Conservation (phyloP, 2,329 filamentous ascomycete genomes). For the Monosporascus sp. region DNA sequence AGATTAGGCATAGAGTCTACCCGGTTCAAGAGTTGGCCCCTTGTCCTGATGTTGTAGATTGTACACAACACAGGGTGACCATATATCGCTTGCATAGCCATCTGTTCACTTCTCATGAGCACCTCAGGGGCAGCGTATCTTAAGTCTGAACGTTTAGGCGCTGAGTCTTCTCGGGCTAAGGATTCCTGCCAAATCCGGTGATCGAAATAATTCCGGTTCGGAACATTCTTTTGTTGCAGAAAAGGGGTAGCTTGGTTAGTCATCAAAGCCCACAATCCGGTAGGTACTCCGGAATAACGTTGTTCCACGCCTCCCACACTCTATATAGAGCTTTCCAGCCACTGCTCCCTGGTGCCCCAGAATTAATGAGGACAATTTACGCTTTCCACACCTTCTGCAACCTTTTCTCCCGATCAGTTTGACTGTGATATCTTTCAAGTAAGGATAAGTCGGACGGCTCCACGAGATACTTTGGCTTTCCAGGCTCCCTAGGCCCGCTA, state of each 20-base stretch:
- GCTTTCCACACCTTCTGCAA: no score
- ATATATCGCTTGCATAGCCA: slow-evolving; percentile 5
- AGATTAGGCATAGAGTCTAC: slow-evolving; percentile 4
- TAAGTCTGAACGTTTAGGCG: background rate
- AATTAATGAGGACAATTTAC: no score
- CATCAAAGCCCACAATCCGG: no score
- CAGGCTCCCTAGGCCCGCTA: no score
- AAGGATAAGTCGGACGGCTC: background rate
- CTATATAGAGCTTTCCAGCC: no score
- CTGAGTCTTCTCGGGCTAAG: background rate
- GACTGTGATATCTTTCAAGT: background rate
- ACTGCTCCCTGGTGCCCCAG: no score
- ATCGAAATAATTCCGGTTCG: slow-evolving; percentile 5
- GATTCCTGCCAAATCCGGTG: background rate
- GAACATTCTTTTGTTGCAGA: background rate
- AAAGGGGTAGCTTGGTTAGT: no score
- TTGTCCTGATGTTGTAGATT: slow-evolving; percentile 4
- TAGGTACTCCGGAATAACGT: no score
- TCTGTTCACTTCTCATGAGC: slow-evolving; percentile 1
- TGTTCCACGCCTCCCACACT: no score
- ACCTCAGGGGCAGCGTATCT: slow-evolving; percentile 4
- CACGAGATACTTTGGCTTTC: slow-evolving; percentile 1
- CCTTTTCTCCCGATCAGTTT: no score
- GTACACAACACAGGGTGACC: slow-evolving; percentile 3
- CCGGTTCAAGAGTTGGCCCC: background rate